These are phyloP conservation scores for Byssochlamys sp. DNA, from an alignment of 2,329 filamentous ascomycete genomes.

Conservation along the genomic window DNA sequence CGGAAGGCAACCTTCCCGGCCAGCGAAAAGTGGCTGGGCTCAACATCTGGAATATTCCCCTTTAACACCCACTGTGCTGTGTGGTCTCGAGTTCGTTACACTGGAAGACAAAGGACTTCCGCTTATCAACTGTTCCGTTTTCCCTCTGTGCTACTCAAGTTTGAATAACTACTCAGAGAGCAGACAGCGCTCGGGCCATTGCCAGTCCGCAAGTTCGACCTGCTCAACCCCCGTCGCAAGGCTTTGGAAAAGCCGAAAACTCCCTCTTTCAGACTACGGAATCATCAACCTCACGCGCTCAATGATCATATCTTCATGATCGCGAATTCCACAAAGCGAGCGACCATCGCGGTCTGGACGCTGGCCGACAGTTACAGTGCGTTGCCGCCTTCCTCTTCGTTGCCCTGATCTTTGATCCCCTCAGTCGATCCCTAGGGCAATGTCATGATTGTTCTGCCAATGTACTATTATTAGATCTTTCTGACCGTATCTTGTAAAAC, in stretches of 20 bases:
- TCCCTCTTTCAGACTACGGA: neutral
- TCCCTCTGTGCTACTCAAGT: neutral
- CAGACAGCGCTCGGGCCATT: neutral
- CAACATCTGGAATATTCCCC: neutral
- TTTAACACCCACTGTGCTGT: neutral
- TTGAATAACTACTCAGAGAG: neutral
- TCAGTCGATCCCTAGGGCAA: conserved; percentile 10
- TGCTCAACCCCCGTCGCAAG: neutral
- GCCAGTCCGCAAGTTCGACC: neutral
- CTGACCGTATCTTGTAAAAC: conserved; percentile 8
- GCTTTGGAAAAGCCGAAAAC: neutral
- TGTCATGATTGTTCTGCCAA: conserved; percentile 1
- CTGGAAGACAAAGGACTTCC: neutral
- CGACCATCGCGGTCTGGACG: conserved; percentile 31
- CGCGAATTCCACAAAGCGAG: conserved; percentile 28
- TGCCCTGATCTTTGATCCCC: neutral
- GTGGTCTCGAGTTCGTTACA: neutral
- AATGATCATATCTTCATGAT: conserved; percentile 29
- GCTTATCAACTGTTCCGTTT: neutral
- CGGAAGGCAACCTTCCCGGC: neutral
- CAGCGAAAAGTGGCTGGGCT: neutral
- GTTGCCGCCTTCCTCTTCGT: conserved; percentile 8
- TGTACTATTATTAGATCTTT: neutral
- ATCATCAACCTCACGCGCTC: conserved; percentile 5
- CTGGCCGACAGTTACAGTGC: conserved; percentile 29